Conservation (phyloP, 176 grass and related monocot species). For the Metroxylon sagu region DNA sequence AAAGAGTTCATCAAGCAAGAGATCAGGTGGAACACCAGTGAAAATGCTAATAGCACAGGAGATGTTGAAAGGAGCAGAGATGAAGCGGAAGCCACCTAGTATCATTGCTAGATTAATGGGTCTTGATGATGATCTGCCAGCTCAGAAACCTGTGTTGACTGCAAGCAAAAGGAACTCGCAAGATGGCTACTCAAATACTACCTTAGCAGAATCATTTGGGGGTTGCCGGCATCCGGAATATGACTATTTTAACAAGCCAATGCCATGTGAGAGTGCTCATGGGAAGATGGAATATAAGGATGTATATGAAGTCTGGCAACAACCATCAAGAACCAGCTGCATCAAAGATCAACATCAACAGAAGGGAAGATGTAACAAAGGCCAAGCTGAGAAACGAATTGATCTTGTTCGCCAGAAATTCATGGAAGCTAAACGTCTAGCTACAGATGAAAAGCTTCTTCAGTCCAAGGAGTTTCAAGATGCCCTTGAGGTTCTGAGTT, state of each 20-base stretch:
- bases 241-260: constrained; percentile 20
- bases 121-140: constrained; percentile 68
- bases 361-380: constrained; percentile 22
- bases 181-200: constrained; percentile 21
- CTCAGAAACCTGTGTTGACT: constrained; percentile 29
- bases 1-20: constrained; percentile 36
- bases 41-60: constrained; percentile 58
- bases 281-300: constrained; percentile 63
- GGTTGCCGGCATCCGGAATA: background rate
- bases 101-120: constrained; percentile 91
- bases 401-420: constrained; percentile 76
- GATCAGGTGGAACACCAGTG: constrained; percentile 41
- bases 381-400: constrained; percentile 37
- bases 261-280: constrained; percentile 16
- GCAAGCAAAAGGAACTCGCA: constrained; percentile 18
- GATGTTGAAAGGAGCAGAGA: constrained; percentile 44
- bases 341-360: constrained; percentile 22
- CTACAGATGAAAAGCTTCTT: constrained; percentile 48
- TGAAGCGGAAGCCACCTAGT: constrained; percentile 55
- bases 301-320: constrained; percentile 57
- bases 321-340: constrained; percentile 30
- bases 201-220: constrained; percentile 16
- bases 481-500: constrained; percentile 78
- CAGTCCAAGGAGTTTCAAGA: constrained; percentile 78
- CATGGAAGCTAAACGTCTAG: constrained; percentile 74